A percentile compares a stretch with the other conserved stretches of the same genome.
These are phyloP conservation scores for Melianthus villosus DNA, from an alignment of 441 rosid species.

Conservation along the genomic window DNA sequence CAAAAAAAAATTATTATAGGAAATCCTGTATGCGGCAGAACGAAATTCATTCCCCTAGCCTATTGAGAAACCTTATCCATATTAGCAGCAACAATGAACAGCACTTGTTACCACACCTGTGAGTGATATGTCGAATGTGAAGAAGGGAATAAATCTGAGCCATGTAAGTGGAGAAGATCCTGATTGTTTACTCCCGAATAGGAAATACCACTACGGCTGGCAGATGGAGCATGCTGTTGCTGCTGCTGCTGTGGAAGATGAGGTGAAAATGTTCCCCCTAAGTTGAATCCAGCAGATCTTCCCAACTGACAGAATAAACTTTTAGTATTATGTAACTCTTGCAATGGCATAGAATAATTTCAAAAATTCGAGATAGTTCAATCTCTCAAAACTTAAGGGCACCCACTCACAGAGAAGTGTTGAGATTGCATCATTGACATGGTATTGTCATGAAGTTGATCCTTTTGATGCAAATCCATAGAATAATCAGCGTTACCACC, in stretches of 20 bases:
- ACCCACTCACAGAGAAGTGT: slow-evolving; percentile 64
- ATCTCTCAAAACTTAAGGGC: slow-evolving; percentile 4
- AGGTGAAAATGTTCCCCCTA: slow-evolving; percentile 57
- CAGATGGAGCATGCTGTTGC: slow-evolving; percentile 67
- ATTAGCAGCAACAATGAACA: no score
- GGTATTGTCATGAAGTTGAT: slow-evolving; percentile 78
- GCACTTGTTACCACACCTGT: slow-evolving; percentile 57
- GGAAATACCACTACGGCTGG: slow-evolving; percentile 45
- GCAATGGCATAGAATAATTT: slow-evolving; percentile 1
- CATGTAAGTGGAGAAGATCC: slow-evolving; percentile 57
- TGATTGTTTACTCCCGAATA: slow-evolving; percentile 52
- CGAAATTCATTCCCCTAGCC: no score
- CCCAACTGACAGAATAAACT: slow-evolving; percentile 48
- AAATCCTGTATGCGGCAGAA: no score
- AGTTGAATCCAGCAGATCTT: slow-evolving; percentile 70
- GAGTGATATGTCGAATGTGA: slow-evolving; percentile 67
- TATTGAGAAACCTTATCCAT: no score
- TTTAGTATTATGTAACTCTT: slow-evolving; percentile 4
- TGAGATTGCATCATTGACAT: slow-evolving; percentile 88
- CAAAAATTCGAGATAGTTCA: slow-evolving; percentile 7
- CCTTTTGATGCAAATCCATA: slow-evolving; percentile 89
- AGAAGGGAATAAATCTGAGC: slow-evolving; percentile 68
- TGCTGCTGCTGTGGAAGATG: slow-evolving; percentile 58
- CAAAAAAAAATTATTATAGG: no score
- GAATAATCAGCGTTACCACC: slow-evolving; percentile 79